Conservation (phyloP, 441 rosid genomes). For the Corymbia calophylla region DNA sequence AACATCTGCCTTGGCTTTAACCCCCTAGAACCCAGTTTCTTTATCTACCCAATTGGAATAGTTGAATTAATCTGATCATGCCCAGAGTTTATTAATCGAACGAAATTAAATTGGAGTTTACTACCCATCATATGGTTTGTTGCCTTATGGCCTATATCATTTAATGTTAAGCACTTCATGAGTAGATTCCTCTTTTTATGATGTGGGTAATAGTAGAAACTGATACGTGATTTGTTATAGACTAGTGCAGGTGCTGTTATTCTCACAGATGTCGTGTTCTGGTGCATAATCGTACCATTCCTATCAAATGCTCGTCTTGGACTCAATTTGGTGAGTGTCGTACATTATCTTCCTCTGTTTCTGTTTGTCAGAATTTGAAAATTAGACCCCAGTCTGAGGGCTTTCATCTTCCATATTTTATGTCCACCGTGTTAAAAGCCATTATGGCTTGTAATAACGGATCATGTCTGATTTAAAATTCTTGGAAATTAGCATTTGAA, state of each 20-base stretch:
- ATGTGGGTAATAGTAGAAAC: neutral
- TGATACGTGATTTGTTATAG: slow-evolving; percentile 17
- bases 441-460: neutral
- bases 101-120: neutral
- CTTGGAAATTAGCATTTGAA: neutral
- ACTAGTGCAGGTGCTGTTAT: slow-evolving; percentile 82
- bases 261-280: slow-evolving; percentile 67
- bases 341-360: neutral
- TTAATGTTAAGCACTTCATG: neutral
- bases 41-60: neutral
- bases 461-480: neutral
- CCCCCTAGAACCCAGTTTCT: neutral
- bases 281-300: slow-evolving; percentile 73
- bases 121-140: neutral
- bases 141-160: neutral
- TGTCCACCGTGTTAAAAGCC: neutral
- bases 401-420: neutral
- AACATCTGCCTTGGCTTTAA: neutral
- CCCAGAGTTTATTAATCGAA: neutral
- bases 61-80: neutral
- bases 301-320: slow-evolving; percentile 48
- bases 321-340: slow-evolving; percentile 42
- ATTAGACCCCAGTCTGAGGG: neutral
- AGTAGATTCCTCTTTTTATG: neutral
- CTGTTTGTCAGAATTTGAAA: neutral